Evolutionary conservation across 441 rosid species (phyloP).

Genomic region (Populus hybrid): DNA sequence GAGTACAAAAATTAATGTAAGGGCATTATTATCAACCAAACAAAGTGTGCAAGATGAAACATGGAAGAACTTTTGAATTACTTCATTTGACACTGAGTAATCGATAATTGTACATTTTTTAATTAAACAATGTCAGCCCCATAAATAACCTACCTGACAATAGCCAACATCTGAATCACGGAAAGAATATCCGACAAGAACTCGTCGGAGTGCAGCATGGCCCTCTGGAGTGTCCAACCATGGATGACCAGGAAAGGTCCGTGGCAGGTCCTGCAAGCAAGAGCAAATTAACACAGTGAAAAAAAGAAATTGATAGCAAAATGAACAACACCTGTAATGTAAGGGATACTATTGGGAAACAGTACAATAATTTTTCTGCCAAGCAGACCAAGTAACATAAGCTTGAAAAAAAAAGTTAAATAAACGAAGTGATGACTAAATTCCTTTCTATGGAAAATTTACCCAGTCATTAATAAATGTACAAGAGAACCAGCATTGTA

Average conservation of each 20-base stretch:
- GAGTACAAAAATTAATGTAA: background rate
- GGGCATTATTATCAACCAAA: background rate
- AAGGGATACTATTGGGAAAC: background rate
- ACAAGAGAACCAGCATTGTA: background rate
- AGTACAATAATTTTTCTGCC: background rate
- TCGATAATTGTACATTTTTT: background rate
- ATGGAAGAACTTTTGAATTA: background rate
- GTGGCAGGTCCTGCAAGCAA: constrained; percentile 76
- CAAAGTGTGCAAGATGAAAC: background rate
- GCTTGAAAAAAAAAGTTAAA: background rate
- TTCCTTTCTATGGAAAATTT: background rate
- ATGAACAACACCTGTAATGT: background rate
- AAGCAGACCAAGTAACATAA: background rate
- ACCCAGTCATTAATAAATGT: background rate
- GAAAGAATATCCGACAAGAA: constrained; percentile 91
- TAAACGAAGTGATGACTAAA: background rate
- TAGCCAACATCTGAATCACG: constrained; percentile 99
- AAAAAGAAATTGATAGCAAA: background rate
- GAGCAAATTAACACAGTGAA: constrained; percentile 1
- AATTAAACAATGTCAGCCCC: background rate
- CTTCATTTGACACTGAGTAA: background rate
- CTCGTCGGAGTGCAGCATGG: constrained; percentile 85
- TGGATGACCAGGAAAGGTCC: constrained; percentile 97
- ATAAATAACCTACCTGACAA: constrained; percentile 66
- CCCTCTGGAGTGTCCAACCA: constrained; percentile 99